A percentile compares a stretch with the other conserved stretches of the same genome.
Conservation (phyloP, 164 flowering plant genomes). For the Umbellularia californica region DNA sequence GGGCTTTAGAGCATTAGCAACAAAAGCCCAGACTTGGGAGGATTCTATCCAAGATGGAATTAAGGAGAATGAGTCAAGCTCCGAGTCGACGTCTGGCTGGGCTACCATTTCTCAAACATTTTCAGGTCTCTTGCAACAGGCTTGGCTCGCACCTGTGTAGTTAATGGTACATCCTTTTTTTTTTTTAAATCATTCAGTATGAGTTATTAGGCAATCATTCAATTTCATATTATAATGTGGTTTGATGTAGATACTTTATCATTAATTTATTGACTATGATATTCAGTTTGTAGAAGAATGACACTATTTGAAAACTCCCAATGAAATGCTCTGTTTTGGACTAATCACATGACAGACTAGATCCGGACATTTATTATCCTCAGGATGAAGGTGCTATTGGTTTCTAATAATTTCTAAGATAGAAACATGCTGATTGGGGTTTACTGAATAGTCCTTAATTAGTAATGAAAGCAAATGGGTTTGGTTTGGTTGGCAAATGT, state of each 20-base stretch:
- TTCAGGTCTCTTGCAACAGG: slow-evolving; percentile 56
- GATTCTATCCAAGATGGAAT: slow-evolving; percentile 41
- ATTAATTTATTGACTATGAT: neutral
- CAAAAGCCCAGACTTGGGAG: slow-evolving; percentile 62
- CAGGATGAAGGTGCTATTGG: neutral
- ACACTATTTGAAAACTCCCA: neutral
- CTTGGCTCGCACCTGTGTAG: slow-evolving; percentile 46
- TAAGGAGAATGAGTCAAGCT: slow-evolving; percentile 34
- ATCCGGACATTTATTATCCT: neutral
- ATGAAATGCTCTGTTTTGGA: neutral
- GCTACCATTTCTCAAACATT: slow-evolving; percentile 41
- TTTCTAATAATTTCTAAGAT: too few species aligned
- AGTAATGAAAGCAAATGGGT: neutral
- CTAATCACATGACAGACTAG: neutral
- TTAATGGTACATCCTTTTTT: slow-evolving; percentile 14
- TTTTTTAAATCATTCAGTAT: neutral
- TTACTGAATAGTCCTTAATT: neutral
- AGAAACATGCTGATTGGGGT: neutral
- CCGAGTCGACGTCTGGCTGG: slow-evolving; percentile 40
- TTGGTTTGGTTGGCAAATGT: neutral
- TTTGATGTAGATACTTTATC: neutral
- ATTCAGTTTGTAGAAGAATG: neutral
- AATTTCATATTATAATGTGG: neutral
- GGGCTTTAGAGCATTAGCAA: slow-evolving; percentile 67
- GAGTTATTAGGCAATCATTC: neutral